phyloP scores from a whole-genome alignment of 805 yeast species.

The Starmerella stellata region DNA sequence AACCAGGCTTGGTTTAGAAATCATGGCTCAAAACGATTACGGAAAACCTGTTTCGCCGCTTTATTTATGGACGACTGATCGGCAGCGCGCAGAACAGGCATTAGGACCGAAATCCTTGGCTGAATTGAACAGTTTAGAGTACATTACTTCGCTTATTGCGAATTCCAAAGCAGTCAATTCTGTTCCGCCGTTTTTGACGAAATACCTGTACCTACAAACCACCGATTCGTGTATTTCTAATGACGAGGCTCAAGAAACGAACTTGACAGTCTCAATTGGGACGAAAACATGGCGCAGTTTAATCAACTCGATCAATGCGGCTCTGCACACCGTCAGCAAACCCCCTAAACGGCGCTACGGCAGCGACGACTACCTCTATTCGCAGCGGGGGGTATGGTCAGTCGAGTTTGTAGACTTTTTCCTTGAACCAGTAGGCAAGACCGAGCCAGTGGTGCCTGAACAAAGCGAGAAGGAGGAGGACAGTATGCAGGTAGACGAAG shows the following conservation, averaged over 20 bases:
- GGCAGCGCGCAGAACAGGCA: not conserved
- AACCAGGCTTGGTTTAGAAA: slow-evolving; percentile 15
- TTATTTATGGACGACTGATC: slow-evolving; percentile 5
- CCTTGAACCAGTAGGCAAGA: slow-evolving; percentile 2
- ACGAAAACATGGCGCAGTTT: slow-evolving; percentile 7
- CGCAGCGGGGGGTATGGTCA: slow-evolving; percentile 6
- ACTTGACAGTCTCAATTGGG: slow-evolving; percentile 1
- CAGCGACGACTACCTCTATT: slow-evolving; percentile 7
- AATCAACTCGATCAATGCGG: slow-evolving; percentile 2
- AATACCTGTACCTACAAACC: not conserved
- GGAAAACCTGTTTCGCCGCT: slow-evolving; percentile 11
- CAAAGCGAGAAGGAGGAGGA: not conserved
- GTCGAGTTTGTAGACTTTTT: slow-evolving; percentile 4
- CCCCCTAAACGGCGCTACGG: slow-evolving; percentile 3
- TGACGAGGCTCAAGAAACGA: slow-evolving; percentile 1
- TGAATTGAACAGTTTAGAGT: slow-evolving; percentile 8
- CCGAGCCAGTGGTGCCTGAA: not conserved
- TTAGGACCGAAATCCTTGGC: slow-evolving; percentile 13
- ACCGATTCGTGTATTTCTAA: not conserved
- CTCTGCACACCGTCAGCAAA: slow-evolving; percentile 1
- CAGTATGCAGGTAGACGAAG: not conserved
- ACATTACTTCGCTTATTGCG: not conserved
- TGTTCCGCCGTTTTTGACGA: slow-evolving; percentile 3
- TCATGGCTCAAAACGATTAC: slow-evolving; percentile 9
- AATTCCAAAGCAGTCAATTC: too few species aligned